Evolutionary conservation across 345 rosid species (phyloP), one percentile per base, ranked within the genome.

Genomic region (Linum tenue): DNA sequence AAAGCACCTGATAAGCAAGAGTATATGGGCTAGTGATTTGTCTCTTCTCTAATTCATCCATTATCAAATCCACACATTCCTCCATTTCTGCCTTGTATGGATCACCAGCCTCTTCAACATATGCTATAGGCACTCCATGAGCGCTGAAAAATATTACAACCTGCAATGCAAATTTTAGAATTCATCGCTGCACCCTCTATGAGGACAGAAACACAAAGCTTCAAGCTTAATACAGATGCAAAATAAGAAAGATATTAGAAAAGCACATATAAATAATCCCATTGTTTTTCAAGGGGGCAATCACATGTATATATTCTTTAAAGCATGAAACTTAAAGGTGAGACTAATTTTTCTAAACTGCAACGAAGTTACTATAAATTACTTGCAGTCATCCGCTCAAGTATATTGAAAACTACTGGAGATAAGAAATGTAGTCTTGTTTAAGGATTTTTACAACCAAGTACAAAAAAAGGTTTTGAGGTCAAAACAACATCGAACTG

Each of bases 41-140:
- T 80, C 97, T 82, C 75, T 82, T 88, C 75, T 90, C 99, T 81
- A 94, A 72, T 75, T 94, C 99, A 72, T 94, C 96, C 80, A 94
- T 90, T 67, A 94, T 94, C 71, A 94, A 79, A 75, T 94, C 97
- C 66, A 94, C 88, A 60, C 99, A 92, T 74, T 92, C 97, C 73
- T 92, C 99, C 99, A 92, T 92, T 79, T 92, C 99, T 57, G 99
- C 97, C 83, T 90, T 90, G 85, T 92, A 92, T 11, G 99, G 99
- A 76, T 92, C 99, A 64, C 99, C 99, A 42, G 99, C 97, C 82
- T 88, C 95, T 82, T 92, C 96, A 63, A 92, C 99, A 69, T 92
- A 92, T 63, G 99, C 99, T 73, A 92, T 91, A 48, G 98, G 98
- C 81, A 92, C 98, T 56, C 98, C 98, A 70, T 94, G 99, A 22